Evolutionary conservation across 2,329 filamentous ascomycete genomes (phyloP).

Genomic region (Aquanectria penicillioides): DNA sequence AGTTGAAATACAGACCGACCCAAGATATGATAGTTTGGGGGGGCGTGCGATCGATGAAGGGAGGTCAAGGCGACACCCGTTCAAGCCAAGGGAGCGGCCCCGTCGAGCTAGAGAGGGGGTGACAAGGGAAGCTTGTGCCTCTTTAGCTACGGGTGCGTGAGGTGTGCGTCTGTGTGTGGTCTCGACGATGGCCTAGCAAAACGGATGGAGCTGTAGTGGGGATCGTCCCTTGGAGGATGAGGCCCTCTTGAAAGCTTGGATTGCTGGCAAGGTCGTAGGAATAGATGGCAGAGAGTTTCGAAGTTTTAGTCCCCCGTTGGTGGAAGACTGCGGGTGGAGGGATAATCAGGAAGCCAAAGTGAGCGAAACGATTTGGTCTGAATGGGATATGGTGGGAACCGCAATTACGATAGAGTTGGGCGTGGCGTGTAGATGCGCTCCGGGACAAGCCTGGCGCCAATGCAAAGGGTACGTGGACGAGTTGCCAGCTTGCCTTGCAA

Average conservation of each 20-base stretch:
- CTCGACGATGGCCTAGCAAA: slow-evolving; percentile 1
- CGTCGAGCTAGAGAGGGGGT: not conserved
- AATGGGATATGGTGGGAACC: slow-evolving; percentile 1
- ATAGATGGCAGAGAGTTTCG: too few relatives aligned
- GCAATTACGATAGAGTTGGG: slow-evolving; percentile 13
- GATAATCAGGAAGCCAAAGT: not conserved
- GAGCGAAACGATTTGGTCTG: too few relatives aligned
- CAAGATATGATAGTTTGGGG: not conserved
- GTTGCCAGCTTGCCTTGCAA: not conserved
- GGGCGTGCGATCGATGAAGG: not conserved
- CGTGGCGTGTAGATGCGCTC: slow-evolving; percentile 9
- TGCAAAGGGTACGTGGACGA: slow-evolving; percentile 1
- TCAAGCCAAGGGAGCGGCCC: not conserved
- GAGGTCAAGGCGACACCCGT: not conserved
- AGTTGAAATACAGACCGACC: not conserved
- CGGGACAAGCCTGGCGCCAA: slow-evolving; percentile 12
- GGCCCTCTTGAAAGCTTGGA: too few relatives aligned
- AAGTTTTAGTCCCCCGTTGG: too few relatives aligned
- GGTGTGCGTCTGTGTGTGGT: slow-evolving; percentile 13
- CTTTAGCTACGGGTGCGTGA: not conserved
- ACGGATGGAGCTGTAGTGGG: not conserved
- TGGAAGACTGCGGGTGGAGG: too few relatives aligned
- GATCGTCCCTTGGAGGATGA: not conserved
- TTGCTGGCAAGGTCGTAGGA: too few relatives aligned
- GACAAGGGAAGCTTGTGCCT: not conserved